Evolutionary conservation across 495 filamentous ascomycete species (phyloP).

Genomic region (Talaromyces borbonicus): DNA sequence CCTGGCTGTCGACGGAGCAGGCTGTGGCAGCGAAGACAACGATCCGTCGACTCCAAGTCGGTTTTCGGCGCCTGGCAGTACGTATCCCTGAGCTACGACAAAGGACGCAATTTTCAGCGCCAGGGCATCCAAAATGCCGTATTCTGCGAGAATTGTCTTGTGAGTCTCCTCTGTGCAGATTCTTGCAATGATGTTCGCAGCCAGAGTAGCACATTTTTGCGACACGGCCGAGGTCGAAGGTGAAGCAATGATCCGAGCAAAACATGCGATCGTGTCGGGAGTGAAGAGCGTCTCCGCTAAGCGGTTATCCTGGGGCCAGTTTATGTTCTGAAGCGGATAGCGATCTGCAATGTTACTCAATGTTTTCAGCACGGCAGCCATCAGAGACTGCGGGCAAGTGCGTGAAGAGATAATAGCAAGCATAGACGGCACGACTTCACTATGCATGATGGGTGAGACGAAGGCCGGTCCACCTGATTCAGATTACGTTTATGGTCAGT

Average conservation of each 20-base stretch:
- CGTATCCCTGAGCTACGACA: slow-evolving; percentile 55
- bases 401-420: slow-evolving; percentile 55
- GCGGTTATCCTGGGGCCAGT: slow-evolving; percentile 32
- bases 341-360: slow-evolving; percentile 65
- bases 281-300: slow-evolving; percentile 59
- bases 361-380: slow-evolving; percentile 63
- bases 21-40: slow-evolving; percentile 28
- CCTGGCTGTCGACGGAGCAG: slow-evolving; percentile 48
- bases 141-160: slow-evolving; percentile 56
- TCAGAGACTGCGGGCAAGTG: slow-evolving; percentile 53
- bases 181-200: slow-evolving; percentile 57
- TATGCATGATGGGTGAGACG: slow-evolving; percentile 61
- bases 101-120: slow-evolving; percentile 69
- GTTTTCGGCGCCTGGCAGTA: slow-evolving; percentile 43
- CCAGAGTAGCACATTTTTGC: slow-evolving; percentile 60
- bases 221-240: slow-evolving; percentile 33
- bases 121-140: slow-evolving; percentile 69
- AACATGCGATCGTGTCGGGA: slow-evolving; percentile 41
- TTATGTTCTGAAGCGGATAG: slow-evolving; percentile 39
- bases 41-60: slow-evolving; percentile 25
- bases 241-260: slow-evolving; percentile 57
- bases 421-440: slow-evolving; percentile 52
- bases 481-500: too few relatives aligned
- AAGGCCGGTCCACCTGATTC: slow-evolving; percentile 73
- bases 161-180: slow-evolving; percentile 60